These are phyloP conservation scores for Calvatia gigantea DNA, from an alignment of 768 basidiomycete genomes.

Conservation along the genomic window DNA sequence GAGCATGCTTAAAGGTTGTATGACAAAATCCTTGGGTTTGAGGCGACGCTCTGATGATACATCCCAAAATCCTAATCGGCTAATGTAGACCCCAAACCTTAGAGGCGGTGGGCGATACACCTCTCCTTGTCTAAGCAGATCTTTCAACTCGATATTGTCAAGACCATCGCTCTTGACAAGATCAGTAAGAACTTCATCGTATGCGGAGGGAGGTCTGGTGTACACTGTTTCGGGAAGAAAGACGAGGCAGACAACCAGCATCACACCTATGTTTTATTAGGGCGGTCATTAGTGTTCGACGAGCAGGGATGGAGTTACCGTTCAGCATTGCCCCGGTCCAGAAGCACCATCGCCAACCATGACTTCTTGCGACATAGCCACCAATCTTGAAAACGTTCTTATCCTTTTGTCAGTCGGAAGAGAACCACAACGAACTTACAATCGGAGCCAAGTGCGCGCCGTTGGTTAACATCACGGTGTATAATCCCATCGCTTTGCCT, in stretches of 20 bases:
- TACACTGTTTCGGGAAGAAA: constrained; percentile 41
- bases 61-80: constrained; percentile 29
- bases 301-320: constrained; percentile 9
- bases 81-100: constrained; percentile 20
- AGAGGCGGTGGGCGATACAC: constrained; percentile 25
- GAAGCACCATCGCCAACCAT: constrained; percentile 43
- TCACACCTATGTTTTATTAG: constrained; percentile 15
- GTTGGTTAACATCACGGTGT: constrained; percentile 38
- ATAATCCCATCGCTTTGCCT: constrained; percentile 41
- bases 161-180: constrained; percentile 13
- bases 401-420: background rate
- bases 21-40: constrained; percentile 24
- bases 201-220: constrained; percentile 22
- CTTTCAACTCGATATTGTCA: constrained; percentile 10
- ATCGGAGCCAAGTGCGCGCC: constrained; percentile 40
- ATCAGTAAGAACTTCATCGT: constrained; percentile 11
- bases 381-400: constrained; percentile 21
- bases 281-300: background rate
- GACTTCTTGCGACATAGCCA: constrained; percentile 33
- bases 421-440: constrained; percentile 20
- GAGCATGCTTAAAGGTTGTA: constrained; percentile 34
- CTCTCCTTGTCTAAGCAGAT: constrained; percentile 14
- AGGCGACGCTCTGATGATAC: constrained; percentile 25
- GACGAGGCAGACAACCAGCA: constrained; percentile 33
- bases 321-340: constrained; percentile 42